Percentiles rank a stretch among this genome's conserved stretches.
Conservation (phyloP, 306 rosid species). For the Potentilla sterilis region DNA sequence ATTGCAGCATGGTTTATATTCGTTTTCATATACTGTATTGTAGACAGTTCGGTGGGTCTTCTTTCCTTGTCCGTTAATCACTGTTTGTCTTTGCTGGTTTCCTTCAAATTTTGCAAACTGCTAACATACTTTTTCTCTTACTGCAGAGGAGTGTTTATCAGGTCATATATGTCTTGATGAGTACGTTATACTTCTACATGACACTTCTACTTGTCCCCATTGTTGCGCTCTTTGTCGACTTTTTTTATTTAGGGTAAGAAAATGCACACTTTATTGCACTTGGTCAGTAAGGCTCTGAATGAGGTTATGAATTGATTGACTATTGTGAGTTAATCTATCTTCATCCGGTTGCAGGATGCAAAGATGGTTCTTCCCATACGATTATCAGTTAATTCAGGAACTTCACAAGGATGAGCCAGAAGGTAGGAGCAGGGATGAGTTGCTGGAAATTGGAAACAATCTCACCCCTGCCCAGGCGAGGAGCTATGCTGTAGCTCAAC, state of each 20-base stretch:
- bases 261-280: neutral
- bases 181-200: conserved; percentile 77
- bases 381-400: conserved; percentile 92
- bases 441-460: conserved; percentile 59
- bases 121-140: conserved; percentile 17
- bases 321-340: neutral
- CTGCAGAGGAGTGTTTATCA: conserved; percentile 85
- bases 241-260: conserved; percentile 82
- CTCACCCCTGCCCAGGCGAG: conserved; percentile 72
- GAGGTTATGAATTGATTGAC: neutral
- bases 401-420: conserved; percentile 72
- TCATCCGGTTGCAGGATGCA: conserved; percentile 56
- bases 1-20: conserved; percentile 84
- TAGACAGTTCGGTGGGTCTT: conserved; percentile 64
- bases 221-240: conserved; percentile 83
- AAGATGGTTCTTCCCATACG: conserved; percentile 94
- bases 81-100: conserved; percentile 5
- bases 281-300: neutral
- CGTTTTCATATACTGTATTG: conserved; percentile 61
- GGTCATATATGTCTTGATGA: conserved; percentile 84
- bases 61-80: conserved; percentile 1
- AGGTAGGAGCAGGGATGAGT: conserved; percentile 47
- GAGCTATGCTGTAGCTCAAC: conserved; percentile 78
- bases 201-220: conserved; percentile 74
- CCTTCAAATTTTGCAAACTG: conserved; percentile 8